phyloP scores from a whole-genome alignment of 495 filamentous ascomycete species.

The Evansstolkia leycettana region DNA sequence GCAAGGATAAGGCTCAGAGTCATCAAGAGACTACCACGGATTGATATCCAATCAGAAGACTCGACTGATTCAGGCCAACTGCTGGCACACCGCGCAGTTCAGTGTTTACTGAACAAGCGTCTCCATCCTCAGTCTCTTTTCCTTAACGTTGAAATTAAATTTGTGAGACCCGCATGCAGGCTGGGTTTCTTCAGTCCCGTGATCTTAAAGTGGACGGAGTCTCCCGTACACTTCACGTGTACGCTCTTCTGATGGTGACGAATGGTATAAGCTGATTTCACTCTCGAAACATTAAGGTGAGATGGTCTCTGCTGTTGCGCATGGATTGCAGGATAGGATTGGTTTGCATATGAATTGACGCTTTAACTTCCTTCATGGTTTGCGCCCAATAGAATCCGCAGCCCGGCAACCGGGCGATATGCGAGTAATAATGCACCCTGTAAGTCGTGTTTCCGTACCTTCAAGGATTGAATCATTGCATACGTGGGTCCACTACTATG shows the following conservation, averaged over 20 bases:
- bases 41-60: slow-evolving; percentile 18
- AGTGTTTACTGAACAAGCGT: slow-evolving; percentile 5
- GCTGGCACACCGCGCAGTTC: background rate
- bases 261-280: slow-evolving; percentile 19
- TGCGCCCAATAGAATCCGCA: slow-evolving; percentile 19
- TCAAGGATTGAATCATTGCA: background rate
- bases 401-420: background rate
- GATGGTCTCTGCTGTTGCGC: slow-evolving; percentile 12
- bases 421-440: too few species aligned
- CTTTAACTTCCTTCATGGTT: background rate
- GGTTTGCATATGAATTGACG: slow-evolving; percentile 6
- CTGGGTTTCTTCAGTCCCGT: slow-evolving; percentile 32
- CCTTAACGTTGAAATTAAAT: slow-evolving; percentile 37
- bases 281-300: slow-evolving; percentile 18
- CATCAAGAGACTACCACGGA: slow-evolving; percentile 7
- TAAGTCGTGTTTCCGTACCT: background rate
- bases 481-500: background rate
- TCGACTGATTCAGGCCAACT: background rate
- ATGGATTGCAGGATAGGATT: slow-evolving; percentile 17
- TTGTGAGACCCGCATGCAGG: slow-evolving; percentile 24
- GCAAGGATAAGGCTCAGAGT: slow-evolving; percentile 19
- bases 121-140: too few species aligned
- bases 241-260: slow-evolving; percentile 20
- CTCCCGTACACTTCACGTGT: slow-evolving; percentile 26
- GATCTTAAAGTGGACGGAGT: slow-evolving; percentile 28